Base-by-base conservation (phyloP, 768 basidiomycete species). In the Mycena epipterygia region DNA sequence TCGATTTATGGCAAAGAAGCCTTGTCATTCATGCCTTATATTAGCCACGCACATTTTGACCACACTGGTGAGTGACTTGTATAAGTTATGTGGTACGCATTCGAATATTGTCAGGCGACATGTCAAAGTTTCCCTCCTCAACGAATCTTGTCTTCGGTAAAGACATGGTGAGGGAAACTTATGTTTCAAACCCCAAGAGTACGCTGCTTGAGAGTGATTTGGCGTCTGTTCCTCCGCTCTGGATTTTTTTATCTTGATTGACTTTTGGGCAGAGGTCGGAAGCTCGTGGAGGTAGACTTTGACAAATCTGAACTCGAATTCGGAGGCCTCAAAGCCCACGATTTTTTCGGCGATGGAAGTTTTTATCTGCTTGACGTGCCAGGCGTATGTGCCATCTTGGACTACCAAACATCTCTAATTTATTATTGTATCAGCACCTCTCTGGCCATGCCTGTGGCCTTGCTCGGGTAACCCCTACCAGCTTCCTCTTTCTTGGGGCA, bases 401-500 rank as follows among this genome's bases (percentile, higher is more conserved):
- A 27, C 21, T 14, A 4, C 9, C 2, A 23, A 21, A 33, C 44
- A 19, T 6, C 5, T 46, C 0, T 56, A 16, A n/a, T 30, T 1
- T 23, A 13, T 12, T 39, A 35, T 29, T 3, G 32, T 14, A 19
- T 23, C 17, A 76, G 75, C 75, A 74, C 48, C 64, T 55, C 35
- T 11, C 61, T 0, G 75, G 75, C 16, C 75, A 76, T 41, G 42
- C 75, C 5, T 67, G 51, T 17, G 74, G 30, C 14, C 70, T 76
- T 8, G 75, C 75, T 2, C 73, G 75, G 12, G 74, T 72, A 4
- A 71, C 68, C 16, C 61, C 63, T n/a, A 62, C 59, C 41, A 71
- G 29, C 32, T 76, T 76, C 35, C 49, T 76, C 25, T 55, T 76
- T n/a, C 32, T 76, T 17, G 75, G 64, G 5, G 75, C 57, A 23